phyloP scores from a whole-genome alignment of 2,329 filamentous ascomycete species.

The Curvularia sp. region DNA sequence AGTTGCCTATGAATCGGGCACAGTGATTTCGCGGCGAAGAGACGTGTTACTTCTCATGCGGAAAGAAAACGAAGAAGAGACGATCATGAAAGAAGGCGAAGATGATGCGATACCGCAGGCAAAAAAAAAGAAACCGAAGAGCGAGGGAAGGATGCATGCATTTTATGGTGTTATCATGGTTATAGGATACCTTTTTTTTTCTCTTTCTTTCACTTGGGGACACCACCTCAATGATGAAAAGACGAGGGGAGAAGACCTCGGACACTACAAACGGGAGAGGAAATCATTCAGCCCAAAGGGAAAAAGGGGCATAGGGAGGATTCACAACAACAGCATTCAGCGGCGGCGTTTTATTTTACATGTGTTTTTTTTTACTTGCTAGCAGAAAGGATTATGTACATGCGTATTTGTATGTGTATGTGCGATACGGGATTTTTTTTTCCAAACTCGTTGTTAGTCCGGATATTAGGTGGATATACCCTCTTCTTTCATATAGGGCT shows the following conservation, averaged over 20 bases:
- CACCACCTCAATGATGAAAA: background rate
- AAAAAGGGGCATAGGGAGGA: too few species aligned
- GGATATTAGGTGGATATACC: constrained; percentile 14
- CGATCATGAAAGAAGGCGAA: background rate
- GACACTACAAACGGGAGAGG: background rate
- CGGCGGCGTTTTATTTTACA: constrained; percentile 28
- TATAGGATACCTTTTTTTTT: background rate
- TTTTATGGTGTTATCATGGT: background rate
- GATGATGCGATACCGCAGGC: constrained; percentile 4
- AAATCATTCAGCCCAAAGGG: background rate
- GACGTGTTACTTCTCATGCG: background rate
- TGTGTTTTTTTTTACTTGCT: background rate
- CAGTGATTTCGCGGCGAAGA: background rate
- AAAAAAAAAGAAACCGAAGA: background rate
- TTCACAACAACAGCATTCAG: constrained; percentile 27
- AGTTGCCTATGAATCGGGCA: constrained; percentile 14
- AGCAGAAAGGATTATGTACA: background rate
- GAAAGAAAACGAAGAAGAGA: background rate
- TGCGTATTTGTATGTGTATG: background rate
- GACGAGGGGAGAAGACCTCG: background rate
- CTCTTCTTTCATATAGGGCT: background rate
- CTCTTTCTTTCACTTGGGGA: background rate
- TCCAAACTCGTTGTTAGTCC: background rate
- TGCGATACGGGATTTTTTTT: background rate
- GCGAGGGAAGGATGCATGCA: background rate